Evolutionary conservation across 1,284 basidiomycete genomes (phyloP), one percentile per base, ranked within the genome.

Genomic region (Moesziomyces sp.): DNA sequence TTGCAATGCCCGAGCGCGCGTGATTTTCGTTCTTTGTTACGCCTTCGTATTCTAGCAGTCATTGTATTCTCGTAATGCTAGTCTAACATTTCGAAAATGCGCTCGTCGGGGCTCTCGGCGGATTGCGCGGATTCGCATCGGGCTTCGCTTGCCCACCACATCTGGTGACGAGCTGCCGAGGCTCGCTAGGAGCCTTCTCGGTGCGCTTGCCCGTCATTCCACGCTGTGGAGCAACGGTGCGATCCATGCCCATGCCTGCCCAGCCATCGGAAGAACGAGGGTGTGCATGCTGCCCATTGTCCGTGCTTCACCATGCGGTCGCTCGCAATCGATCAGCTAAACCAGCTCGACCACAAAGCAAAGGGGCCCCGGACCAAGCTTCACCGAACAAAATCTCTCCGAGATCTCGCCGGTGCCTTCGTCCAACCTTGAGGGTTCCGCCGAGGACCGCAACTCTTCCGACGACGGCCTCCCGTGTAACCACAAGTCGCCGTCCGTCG

Each of bases 1-100:
- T 50, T 30, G 43, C 3, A 44, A 19, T 18, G 3, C 44, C 44
- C 19, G 44, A 46, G 48, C 54, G 47, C 46, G 28, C 54, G 46
- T 30, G n/a, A 46, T 13, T 42, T 47, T 21, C 5, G 5, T 28
- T 8, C n/a, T 3, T 1, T 33, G 30, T 33, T 33, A 33, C 30
- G 4, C 13, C 30, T 5, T 10, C 30, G 30, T 21, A 21, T 21
- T 21, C 21, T 21, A 21, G 21, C 21, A 21, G 21, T 21, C 21
- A 21, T 21, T 21, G 21, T 21, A 21, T 21, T 21, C 21, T 21
- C 21, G 21, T 21, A 21, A 21, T 21, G 21, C 21, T 21, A 21
- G 30, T 33, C 30, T 33, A 33, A 33, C 30, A 33, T 3, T 10
- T 2, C 1, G 11, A 33, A 33, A 33, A 3, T 13, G 10, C 10